Conservation (phyloP, 2,329 filamentous ascomycete genomes). For the Colletotrichum liriopes region DNA sequence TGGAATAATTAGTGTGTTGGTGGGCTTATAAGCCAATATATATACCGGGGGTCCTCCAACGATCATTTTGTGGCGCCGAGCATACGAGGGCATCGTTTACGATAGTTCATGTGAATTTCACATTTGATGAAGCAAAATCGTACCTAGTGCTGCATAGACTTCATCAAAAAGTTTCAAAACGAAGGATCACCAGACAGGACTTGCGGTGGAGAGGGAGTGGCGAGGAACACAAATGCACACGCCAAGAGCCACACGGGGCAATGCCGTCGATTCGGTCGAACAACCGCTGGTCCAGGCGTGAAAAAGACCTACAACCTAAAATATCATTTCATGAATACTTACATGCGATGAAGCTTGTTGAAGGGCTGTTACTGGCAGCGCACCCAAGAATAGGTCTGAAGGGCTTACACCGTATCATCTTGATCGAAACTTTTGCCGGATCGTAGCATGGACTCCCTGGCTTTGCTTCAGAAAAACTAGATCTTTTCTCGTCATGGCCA, state of each 20-base stretch:
- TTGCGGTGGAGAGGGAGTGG: background rate
- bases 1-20: background rate
- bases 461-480: background rate
- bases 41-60: no score
- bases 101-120: background rate
- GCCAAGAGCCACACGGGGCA: background rate
- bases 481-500: background rate
- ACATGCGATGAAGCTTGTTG: slow-evolving; percentile 12
- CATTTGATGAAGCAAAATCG: no score
- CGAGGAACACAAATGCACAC: background rate
- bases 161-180: slow-evolving; percentile 22
- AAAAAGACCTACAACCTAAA: background rate
- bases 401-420: background rate
- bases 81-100: background rate
- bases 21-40: background rate
- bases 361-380: background rate
- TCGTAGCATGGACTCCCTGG: background rate
- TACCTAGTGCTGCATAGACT: slow-evolving; percentile 17
- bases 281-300: no score
- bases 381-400: background rate
- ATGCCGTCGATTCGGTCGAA: background rate
- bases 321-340: background rate
- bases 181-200: slow-evolving; percentile 9
- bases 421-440: background rate
- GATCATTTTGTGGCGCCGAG: background rate